Base-by-base conservation (phyloP, 2,329 filamentous ascomycete species). In the Botrytis squamosa region DNA sequence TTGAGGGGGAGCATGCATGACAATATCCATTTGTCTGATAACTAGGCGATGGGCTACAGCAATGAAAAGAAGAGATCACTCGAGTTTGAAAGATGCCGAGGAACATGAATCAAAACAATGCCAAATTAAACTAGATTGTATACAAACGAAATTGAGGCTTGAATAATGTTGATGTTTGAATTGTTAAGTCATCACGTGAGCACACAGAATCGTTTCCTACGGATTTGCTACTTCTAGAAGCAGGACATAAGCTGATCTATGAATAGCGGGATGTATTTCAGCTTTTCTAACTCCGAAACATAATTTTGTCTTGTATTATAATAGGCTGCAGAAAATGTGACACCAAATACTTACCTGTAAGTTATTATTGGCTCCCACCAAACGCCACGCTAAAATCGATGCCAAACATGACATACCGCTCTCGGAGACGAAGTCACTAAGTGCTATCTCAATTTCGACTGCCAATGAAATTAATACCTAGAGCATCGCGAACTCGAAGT, bases 381-480 rank as follows among this genome's bases (percentile, higher is more conserved):
- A 68, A 68, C 33, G 46, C 65, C 65, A 68, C 65, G 65, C 65
- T 55, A 68, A 68, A 68, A 52, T 52, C 22, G 20, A 66, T 18
- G 12, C 33, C 16, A 22, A 52, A 52, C 5, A 8, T 67, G 25
- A 55, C 7, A 55, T 33, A 55, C 33, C 46, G 65, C 46, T 25
- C 14, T 38, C 9, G 33, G 46, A 52, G 20, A 7, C 25, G 9
- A n/a, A 16, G 12, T 0, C 8, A 40, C 3, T 18, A 22, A 20
- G 1, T 4, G 3, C 16, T 1, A 29, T 8, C 4, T 9, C 0
- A 9, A 12, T 7, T n/a, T 20, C 1, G 7, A 10, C 22, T 14
- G 3, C 25, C 0, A 9, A 12, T 18, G 52, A 4, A 29, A 25
- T 8, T 55, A 8, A 29, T 55, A 29, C 1, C 36, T 29, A 67